Evolutionary conservation across 306 rosid genomes (phyloP).

Genomic region (Trifolium subterraneum): DNA sequence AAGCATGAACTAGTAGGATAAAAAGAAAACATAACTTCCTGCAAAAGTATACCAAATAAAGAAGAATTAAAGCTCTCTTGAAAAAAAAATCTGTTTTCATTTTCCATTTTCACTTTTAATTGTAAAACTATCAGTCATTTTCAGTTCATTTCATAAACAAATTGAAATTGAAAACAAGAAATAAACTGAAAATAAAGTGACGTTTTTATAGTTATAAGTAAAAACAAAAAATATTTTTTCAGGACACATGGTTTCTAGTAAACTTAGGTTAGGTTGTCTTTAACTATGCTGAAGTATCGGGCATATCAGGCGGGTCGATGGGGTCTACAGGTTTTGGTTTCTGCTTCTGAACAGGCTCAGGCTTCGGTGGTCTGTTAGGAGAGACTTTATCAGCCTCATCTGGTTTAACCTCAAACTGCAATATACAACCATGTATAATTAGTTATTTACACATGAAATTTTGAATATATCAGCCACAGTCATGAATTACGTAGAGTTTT

Average conservation of each 20-base stretch:
- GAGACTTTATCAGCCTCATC: slow-evolving; percentile 67
- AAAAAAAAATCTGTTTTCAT: not conserved
- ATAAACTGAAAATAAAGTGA: slow-evolving; percentile 1
- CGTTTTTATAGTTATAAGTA: not conserved
- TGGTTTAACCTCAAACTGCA: slow-evolving; percentile 64
- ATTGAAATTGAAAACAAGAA: not conserved
- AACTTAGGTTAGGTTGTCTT: not conserved
- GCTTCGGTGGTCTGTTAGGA: slow-evolving; percentile 70
- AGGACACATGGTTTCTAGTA: not conserved
- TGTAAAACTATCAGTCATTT: slow-evolving; percentile 1
- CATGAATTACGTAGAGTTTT: slow-evolving; percentile 2
- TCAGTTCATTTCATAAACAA: not conserved
- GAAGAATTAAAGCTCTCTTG: not conserved
- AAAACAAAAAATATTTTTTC: not conserved
- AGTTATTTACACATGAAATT: slow-evolving; percentile 8
- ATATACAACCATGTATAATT: slow-evolving; percentile 32
- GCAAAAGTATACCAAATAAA: not conserved
- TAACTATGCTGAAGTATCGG: slow-evolving; percentile 64
- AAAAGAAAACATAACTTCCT: not conserved
- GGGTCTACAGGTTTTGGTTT: slow-evolving; percentile 47
- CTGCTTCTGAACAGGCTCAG: slow-evolving; percentile 54
- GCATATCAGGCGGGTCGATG: slow-evolving; percentile 42
- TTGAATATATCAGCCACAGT: not conserved
- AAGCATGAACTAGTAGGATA: not conserved
- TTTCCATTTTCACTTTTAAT: not conserved